These are phyloP conservation scores for Trametes versicolor DNA, from an alignment of 1,284 basidiomycete genomes.

Conservation along the genomic window DNA sequence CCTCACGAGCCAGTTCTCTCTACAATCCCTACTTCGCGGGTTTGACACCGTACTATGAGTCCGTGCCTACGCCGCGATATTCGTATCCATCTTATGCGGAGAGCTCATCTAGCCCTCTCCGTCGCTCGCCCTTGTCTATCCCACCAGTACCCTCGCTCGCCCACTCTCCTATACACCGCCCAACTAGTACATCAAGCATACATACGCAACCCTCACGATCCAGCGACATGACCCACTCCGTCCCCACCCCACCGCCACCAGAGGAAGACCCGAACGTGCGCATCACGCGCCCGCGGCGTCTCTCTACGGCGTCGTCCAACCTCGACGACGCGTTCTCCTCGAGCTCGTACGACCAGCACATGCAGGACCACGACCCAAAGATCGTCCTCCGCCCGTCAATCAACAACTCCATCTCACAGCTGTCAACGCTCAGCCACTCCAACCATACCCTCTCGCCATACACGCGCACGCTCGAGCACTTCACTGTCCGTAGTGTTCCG, in stretches of 20 bases:
- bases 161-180: conserved; percentile 40
- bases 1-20: conserved; percentile 38
- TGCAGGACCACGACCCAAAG: conserved; percentile 55
- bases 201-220: conserved; percentile 45
- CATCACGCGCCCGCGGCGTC: conserved; percentile 40
- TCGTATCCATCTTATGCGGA: conserved; percentile 30
- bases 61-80: conserved; percentile 27
- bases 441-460: conserved; percentile 94
- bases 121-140: conserved; percentile 42
- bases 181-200: conserved; percentile 44
- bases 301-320: conserved; percentile 50
- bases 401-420: conserved; percentile 82
- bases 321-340: conserved; percentile 47
- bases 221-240: conserved; percentile 44
- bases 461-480: conserved; percentile 88
- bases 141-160: conserved; percentile 45
- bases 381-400: conserved; percentile 76
- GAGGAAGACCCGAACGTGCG: conserved; percentile 41
- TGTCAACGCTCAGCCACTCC: conserved; percentile 85
- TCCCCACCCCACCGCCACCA: conserved; percentile 45
- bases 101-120: conserved; percentile 30
- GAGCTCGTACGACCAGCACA: conserved; percentile 52
- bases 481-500: conserved; percentile 88
- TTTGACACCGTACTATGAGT: conserved; percentile 36
- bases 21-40: conserved; percentile 48